Evolutionary conservation across 495 filamentous ascomycete genomes (phyloP).

Genomic region (Daldinia bambusicola): DNA sequence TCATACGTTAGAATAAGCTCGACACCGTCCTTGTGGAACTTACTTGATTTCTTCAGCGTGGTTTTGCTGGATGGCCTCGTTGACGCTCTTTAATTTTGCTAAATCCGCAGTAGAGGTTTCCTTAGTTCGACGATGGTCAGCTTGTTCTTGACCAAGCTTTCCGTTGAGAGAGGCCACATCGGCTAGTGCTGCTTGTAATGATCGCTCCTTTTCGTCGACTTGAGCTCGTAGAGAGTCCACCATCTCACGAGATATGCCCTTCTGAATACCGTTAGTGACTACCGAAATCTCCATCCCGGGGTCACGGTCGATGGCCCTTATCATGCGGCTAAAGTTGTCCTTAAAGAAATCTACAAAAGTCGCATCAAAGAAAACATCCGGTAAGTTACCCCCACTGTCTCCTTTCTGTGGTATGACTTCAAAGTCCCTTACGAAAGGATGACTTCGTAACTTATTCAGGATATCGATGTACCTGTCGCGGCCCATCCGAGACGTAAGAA

Average conservation of each 20-base stretch:
- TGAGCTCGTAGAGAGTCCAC: constrained; percentile 85
- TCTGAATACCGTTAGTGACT: constrained; percentile 79
- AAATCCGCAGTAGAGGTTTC: constrained; percentile 74
- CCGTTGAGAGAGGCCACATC: constrained; percentile 73
- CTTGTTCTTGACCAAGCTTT: constrained; percentile 79
- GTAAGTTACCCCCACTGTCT: constrained; percentile 66
- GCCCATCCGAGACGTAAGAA: constrained; percentile 81
- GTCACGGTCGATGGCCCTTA: constrained; percentile 89
- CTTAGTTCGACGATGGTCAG: constrained; percentile 76
- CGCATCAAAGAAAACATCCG: constrained; percentile 86
- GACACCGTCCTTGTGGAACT: constrained; percentile 10
- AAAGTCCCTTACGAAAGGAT: constrained; percentile 89
- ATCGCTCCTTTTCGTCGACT: constrained; percentile 75
- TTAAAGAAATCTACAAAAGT: constrained; percentile 95
- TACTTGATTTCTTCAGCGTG: constrained; percentile 65
- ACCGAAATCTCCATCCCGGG: constrained; percentile 86
- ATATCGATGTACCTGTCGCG: constrained; percentile 90
- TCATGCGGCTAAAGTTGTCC: constrained; percentile 89
- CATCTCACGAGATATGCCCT: constrained; percentile 83
- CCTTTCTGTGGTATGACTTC: constrained; percentile 82
- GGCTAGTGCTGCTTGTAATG: constrained; percentile 73
- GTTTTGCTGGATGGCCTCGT: constrained; percentile 74
- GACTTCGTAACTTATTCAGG: constrained; percentile 78
- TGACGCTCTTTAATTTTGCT: constrained; percentile 69
- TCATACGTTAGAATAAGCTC: constrained; percentile 27